Evolutionary conservation across 73 alveolate species (phyloP).

Genomic region (Uronychia setigera): DNA sequence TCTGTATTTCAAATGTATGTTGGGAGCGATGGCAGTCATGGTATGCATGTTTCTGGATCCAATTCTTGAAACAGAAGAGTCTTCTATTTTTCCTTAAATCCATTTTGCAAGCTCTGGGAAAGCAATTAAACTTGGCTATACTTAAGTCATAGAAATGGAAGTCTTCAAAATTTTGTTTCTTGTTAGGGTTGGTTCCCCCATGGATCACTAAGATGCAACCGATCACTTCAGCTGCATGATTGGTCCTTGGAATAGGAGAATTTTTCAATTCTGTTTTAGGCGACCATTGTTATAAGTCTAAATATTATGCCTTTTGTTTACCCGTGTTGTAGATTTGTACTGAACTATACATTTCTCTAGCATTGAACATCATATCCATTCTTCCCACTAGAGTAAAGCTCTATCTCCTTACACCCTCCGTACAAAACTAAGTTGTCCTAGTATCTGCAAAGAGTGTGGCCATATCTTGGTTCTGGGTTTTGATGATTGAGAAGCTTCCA

Average conservation of each 20-base stretch:
- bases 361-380: neutral
- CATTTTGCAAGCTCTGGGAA: neutral
- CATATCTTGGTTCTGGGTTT: slow-evolving; percentile 48
- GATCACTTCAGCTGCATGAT: neutral
- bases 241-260: neutral
- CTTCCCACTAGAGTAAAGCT: neutral
- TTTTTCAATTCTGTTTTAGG: neutral
- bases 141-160: neutral
- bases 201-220: neutral
- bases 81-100: neutral
- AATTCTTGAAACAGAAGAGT: neutral
- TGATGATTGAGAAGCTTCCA: slow-evolving; percentile 1
- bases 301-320: too few species aligned
- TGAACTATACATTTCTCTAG: neutral
- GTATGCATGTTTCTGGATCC: slow-evolving; percentile 12
- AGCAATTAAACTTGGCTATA: neutral
- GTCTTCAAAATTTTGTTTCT: neutral
- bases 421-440: neutral
- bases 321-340: neutral
- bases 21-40: neutral
- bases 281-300: neutral
- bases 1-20: neutral
- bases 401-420: slow-evolving; percentile 1
- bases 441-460: slow-evolving; percentile 23
- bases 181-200: neutral